Evolutionary conservation across 495 filamentous ascomycete species (phyloP).

Genomic region (Penicillium herquei): DNA sequence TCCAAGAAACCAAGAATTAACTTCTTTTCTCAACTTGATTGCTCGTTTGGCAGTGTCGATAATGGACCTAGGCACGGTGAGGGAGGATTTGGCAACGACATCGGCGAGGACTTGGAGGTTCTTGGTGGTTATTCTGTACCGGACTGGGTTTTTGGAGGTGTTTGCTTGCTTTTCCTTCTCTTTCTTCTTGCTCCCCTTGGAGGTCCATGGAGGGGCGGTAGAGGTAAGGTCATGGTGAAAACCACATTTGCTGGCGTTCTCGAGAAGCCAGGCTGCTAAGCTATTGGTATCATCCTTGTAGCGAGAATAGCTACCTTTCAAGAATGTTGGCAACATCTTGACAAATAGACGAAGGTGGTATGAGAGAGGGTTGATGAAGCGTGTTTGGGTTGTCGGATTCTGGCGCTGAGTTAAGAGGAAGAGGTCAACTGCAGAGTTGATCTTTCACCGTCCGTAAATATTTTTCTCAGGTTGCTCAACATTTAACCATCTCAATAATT

Average conservation of each 20-base stretch:
- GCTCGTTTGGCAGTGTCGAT: constrained; percentile 27
- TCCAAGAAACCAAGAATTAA: constrained; percentile 32
- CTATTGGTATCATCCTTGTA: constrained; percentile 51
- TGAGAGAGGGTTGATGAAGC: background rate
- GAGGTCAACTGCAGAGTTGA: too few species aligned
- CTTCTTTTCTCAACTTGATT: constrained; percentile 28
- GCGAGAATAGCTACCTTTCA: constrained; percentile 41
- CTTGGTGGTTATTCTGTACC: constrained; percentile 22
- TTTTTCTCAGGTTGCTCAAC: too few species aligned
- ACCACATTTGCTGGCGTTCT: constrained; percentile 39
- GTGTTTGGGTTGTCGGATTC: too few species aligned
- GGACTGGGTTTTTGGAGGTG: constrained; percentile 13
- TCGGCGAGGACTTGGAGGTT: constrained; percentile 30
- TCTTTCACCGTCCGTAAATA: too few species aligned
- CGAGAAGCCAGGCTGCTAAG: constrained; percentile 50
- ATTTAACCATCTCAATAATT: too few species aligned
- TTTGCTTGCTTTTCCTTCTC: constrained; percentile 4
- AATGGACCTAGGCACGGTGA: constrained; percentile 23
- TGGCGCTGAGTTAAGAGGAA: too few species aligned
- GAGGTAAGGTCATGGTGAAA: constrained; percentile 22
- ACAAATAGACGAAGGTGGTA: background rate
- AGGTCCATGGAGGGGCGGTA: constrained; percentile 3
- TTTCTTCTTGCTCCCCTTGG: constrained; percentile 19
- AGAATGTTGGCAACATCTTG: constrained; percentile 22
- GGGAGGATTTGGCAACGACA: constrained; percentile 24